Base-by-base conservation (phyloP, 345 rosid genomes). In the Camelina hispida region DNA sequence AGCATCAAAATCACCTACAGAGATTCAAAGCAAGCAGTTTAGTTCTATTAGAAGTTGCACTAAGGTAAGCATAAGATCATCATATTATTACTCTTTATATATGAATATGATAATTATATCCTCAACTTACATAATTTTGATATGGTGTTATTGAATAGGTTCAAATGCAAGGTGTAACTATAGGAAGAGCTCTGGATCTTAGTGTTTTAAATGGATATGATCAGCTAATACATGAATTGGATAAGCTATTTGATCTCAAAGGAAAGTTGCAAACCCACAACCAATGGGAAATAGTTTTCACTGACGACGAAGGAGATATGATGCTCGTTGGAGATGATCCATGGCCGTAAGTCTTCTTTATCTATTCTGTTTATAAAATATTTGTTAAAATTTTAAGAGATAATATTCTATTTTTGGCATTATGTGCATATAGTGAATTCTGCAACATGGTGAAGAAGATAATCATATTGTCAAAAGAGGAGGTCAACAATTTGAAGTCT, bases 311-410 rank as follows among this genome's bases (percentile, higher is more conserved):
- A 75, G 86, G 80, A 58, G 94, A 91, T 60, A 84, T 84, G 76
- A 87, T 91, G 88, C 85, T 86, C 35, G 87, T 84, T 25, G 95
- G 93, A 11, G 93, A 91, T 55, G 93, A 89, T 77, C 91, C 93
- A 14, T 91, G 93, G 97, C 84, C 74, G 94, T 89, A 85, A 78
- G 88, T 75, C 18, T 18, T 8, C 12, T 52, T 11, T 12, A 2
- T 50, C 7, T 11, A 17, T 7, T 12, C 7, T 20, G 0, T 22
- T 6, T 20, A 52, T 52, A 5, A 12, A 10, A 18, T 2, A 20
- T 52, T 52, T 9, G 10, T 52, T 22, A 4, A 11, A 20, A 52
- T 5, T 25, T 22, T 52, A 14, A 52, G 15, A 22, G 3, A 52
- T 16, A 4, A 20, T 52, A 22, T 52, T 5, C 5, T 1, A 52